phyloP scores from a whole-genome alignment of 345 rosid genomes.

The Acer campestre region DNA sequence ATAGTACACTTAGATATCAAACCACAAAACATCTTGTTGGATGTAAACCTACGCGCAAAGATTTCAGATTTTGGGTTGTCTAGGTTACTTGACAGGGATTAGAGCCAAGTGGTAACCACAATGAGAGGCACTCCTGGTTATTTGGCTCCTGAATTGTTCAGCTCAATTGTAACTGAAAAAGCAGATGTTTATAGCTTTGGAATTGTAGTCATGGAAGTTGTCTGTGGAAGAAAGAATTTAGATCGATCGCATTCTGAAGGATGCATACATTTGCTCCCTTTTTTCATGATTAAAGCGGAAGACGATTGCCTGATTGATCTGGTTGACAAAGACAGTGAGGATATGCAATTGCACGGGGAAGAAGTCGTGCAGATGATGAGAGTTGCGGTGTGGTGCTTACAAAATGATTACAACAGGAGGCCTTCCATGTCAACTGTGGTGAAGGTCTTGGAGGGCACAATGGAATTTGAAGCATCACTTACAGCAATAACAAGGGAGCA shows the following conservation, averaged over 20 bases:
- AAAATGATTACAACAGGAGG: neutral
- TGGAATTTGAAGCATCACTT: neutral
- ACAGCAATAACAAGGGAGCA: too few relatives aligned
- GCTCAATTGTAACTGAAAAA: neutral
- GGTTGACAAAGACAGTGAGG: neutral
- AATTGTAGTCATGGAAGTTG: neutral
- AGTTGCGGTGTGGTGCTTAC: slow-evolving; percentile 1
- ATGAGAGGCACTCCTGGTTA: neutral
- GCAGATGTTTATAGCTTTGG: neutral
- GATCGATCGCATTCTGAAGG: neutral
- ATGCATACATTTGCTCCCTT: neutral
- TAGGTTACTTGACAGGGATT: neutral
- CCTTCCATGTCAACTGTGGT: neutral
- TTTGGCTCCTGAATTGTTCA: neutral
- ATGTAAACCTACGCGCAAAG: neutral
- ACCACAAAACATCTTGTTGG: neutral
- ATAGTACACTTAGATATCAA: neutral
- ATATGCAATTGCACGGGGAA: neutral
- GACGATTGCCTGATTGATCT: neutral
- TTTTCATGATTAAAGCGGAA: neutral
- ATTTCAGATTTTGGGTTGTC: neutral
- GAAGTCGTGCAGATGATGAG: neutral
- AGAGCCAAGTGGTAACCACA: neutral
- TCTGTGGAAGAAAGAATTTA: neutral
- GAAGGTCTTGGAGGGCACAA: neutral